Evolutionary conservation across 2,329 filamentous ascomycete genomes (phyloP), one percentile per base, ranked within the genome.

Genomic region (Alternaria gansuensis): DNA sequence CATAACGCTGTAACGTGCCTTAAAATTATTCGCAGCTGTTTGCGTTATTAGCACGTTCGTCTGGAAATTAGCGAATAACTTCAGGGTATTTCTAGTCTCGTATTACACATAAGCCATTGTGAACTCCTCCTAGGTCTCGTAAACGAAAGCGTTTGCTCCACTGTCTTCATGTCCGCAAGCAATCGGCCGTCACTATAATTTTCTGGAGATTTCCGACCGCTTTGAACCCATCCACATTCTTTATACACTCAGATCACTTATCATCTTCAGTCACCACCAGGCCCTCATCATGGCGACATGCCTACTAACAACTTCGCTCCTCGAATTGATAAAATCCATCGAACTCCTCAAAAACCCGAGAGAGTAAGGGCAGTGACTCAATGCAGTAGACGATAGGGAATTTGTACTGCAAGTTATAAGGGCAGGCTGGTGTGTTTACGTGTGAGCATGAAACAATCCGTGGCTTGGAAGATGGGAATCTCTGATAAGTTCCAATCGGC

Each of bases 311-410:
- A 37, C 34, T 37, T 37, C 34, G n/a, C 34, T n/a, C 17, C 34
- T 37, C 8, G 34, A 37, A 3, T 37, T n/a, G n/a, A 6, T 37
- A 14, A 37, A 37, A 1, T 14, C 3, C n/a, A 17, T 37, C 7
- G 13, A 17, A 17, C 3, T 37, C 6, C 34, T 37, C n/a, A 37
- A 37, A 3, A 3, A 6, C 34, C 6, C 17, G 34, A 17, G 6
- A 2, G 11, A 4, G 11, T 14, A 23, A 14, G 7, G 13, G 3
- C 0, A 1, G 2, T 3, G 0, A 26, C 11, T 26, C 39, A 5
- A 2, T 2, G 3, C 13, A 7, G 10, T 23, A 41, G 10, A 23
- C 39, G 5, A 14, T 43, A 8, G 4, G 28, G 24, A n/a, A 0
- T 23, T 23, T 41, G 6, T 41, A 41, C 39, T 26, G 5, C 5